Base-by-base conservation (phyloP, 371 early-diverging fungal species). In the Mucor mucedo region DNA sequence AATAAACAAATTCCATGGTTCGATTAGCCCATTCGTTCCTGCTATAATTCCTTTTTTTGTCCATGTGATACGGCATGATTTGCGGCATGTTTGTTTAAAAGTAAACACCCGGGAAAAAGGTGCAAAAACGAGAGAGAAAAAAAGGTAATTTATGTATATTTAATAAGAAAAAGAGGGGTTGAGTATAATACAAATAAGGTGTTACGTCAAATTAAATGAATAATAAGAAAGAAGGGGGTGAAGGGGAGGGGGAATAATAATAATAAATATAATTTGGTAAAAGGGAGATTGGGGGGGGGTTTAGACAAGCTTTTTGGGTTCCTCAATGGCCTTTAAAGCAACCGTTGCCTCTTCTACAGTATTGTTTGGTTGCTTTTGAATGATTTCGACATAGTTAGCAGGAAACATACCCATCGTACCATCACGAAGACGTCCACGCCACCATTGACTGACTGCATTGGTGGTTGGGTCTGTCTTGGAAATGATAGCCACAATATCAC, bases 321-420 rank as follows among this genome's bases (percentile, higher is more conserved):
- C 50, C 3, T 50, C 32, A 10, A 27, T 27, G n/a, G 48, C 4
- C 21, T 49, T 39, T 6, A 59, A 40, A 39, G 40, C 59, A 29
- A 35, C 47, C 11, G 21, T 59, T 4, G 59, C 59, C 28, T 59
- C 59, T 4, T 48, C 38, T 28, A 28, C 50, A 13, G 58, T 30
- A 49, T 49, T 38, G 48, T 49, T 39, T 53, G 33, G 7, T 16
- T 32, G 70, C 32, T 73, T 73, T 62, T 73, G 74, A 33, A 73
- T 73, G 28, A 73, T 73, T 47, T 73, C 74, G 5, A 96, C 95
- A 70, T 95, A 96, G 68, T 89, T 95, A 52, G 93, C 84, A 6
- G 98, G 97, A 82, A 98, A 96, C 53, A 91, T 72, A 16, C 97
- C 98, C 67, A 91, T 86, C 38, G 81, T 82, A 0, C 98, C 97